These are phyloP conservation scores for Clitopilus hobsonii DNA, from an alignment of 768 basidiomycete genomes.

Conservation along the genomic window DNA sequence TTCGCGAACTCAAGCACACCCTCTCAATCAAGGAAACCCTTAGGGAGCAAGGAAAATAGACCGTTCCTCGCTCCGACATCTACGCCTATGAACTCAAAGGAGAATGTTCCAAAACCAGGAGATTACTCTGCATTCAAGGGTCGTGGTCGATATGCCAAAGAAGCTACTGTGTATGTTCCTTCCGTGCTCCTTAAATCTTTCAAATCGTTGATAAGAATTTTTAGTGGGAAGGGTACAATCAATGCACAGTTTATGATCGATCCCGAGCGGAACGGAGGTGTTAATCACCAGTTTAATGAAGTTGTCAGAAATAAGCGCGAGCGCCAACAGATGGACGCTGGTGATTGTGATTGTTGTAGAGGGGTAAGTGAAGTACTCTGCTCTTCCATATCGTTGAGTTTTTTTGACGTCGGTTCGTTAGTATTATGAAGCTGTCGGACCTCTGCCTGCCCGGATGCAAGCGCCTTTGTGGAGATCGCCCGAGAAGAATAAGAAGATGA, in stretches of 20 bases:
- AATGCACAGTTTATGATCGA: constrained; percentile 67
- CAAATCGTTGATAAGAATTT: neutral
- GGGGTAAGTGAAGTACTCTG: too few species aligned
- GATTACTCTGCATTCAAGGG: constrained; percentile 53
- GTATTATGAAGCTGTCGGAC: constrained; percentile 79
- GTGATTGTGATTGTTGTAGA: constrained; percentile 79
- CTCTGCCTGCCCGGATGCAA: constrained; percentile 59
- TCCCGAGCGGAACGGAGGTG: constrained; percentile 58
- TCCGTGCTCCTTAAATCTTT: neutral
- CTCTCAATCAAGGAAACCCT: neutral
- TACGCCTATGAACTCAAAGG: constrained; percentile 20
- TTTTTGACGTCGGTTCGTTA: constrained; percentile 25
- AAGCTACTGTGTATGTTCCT: constrained; percentile 18
- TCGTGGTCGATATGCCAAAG: constrained; percentile 52
- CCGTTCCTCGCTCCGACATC: constrained; percentile 3
- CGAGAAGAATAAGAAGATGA: constrained; percentile 21
- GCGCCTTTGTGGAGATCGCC: constrained; percentile 76
- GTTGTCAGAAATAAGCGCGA: constrained; percentile 67
- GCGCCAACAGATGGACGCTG: constrained; percentile 63
- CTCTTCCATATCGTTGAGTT: too few species aligned
- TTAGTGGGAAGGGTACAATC: constrained; percentile 39
- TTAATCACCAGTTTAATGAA: constrained; percentile 66
- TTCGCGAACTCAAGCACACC: neutral
- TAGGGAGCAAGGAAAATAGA: constrained; percentile 2
- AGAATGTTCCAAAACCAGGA: constrained; percentile 15